Percentiles rank a stretch among this genome's conserved stretches.
Evolutionary conservation across 352 stramenopile species (phyloP).

Genomic region (Pythium guiyangense): DNA sequence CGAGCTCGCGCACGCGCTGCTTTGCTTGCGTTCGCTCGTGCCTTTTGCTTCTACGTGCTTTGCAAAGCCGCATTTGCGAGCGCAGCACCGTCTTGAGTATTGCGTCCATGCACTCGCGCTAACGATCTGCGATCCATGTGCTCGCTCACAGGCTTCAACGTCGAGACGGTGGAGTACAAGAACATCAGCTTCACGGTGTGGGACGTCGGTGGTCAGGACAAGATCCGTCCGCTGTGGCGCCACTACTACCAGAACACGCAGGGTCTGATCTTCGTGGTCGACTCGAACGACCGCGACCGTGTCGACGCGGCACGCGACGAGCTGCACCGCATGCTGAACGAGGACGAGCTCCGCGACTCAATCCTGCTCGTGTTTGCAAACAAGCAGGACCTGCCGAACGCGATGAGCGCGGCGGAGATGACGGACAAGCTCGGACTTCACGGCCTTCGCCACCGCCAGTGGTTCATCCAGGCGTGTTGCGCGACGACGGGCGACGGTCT

Average conservation of each 20-base stretch:
- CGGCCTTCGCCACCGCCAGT: conserved; percentile 95
- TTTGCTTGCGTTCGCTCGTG: no score
- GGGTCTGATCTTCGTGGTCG: conserved; percentile 99
- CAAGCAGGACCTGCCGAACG: conserved; percentile 99
- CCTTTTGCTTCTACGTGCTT: no score
- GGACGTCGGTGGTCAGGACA: conserved; percentile 99
- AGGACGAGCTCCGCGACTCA: conserved; percentile 97
- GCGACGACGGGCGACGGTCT: conserved; percentile 97
- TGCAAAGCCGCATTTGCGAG: no score
- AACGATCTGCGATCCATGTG: conserved; percentile 57
- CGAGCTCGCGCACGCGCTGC: no score
- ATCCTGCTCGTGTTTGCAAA: conserved; percentile 98
- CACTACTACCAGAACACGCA: conserved; percentile 99
- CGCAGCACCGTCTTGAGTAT: no score
- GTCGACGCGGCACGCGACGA: conserved; percentile 96
- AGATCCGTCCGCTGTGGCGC: conserved; percentile 97
- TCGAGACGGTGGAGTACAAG: conserved; percentile 99
- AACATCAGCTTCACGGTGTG: conserved; percentile 99
- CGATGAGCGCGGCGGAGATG: conserved; percentile 97
- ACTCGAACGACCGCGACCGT: conserved; percentile 98
- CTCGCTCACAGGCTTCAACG: conserved; percentile 96
- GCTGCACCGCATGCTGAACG: conserved; percentile 98
- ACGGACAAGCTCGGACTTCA: conserved; percentile 98
- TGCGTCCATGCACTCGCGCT: no score
- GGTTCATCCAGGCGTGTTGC: conserved; percentile 99